Percentiles rank a stretch among this genome's conserved stretches.
phyloP scores from a whole-genome alignment of 2,329 filamentous ascomycete genomes.

The Pseudogymnoascus destructans region DNA sequence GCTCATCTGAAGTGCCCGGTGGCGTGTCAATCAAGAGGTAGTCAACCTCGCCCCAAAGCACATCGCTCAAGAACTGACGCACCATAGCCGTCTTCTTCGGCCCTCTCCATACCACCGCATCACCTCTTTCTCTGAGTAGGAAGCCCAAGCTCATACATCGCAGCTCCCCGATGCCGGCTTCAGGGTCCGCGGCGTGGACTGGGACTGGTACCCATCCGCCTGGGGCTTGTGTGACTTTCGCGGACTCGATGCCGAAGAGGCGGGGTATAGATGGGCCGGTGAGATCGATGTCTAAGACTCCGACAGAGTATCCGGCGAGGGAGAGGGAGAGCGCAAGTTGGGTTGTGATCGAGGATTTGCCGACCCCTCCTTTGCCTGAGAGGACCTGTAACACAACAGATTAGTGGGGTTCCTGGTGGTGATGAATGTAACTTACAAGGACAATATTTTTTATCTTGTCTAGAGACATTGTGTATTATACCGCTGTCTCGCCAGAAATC shows the following conservation, averaged over 20 bases:
- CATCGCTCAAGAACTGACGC: constrained; percentile 84
- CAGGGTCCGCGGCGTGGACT: constrained; percentile 52
- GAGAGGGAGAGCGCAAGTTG: constrained; percentile 86
- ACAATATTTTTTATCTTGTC: constrained; percentile 64
- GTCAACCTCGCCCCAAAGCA: constrained; percentile 78
- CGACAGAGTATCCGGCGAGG: constrained; percentile 74
- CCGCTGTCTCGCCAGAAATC: neutral
- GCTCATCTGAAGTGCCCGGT: constrained; percentile 90
- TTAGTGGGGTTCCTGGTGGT: neutral
- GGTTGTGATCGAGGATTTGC: constrained; percentile 95
- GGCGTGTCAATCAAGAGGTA: constrained; percentile 93
- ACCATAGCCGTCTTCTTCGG: constrained; percentile 99
- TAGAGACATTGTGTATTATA: constrained; percentile 42
- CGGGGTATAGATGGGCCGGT: constrained; percentile 94
- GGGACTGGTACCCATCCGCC: constrained; percentile 85
- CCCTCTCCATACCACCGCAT: constrained; percentile 93
- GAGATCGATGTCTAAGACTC: constrained; percentile 90
- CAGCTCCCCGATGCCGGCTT: constrained; percentile 45
- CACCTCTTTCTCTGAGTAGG: constrained; percentile 65
- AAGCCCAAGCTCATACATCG: constrained; percentile 91
- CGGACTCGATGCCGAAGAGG: constrained; percentile 78
- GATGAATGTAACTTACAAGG: constrained; percentile 39
- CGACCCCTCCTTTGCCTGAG: constrained; percentile 94
- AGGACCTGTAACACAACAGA: constrained; percentile 42
- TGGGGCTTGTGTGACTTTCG: constrained; percentile 82